Percentiles rank a stretch among this genome's conserved stretches.
Conservation (phyloP, 2,329 filamentous ascomycete species). For the Cytospora piceae region DNA sequence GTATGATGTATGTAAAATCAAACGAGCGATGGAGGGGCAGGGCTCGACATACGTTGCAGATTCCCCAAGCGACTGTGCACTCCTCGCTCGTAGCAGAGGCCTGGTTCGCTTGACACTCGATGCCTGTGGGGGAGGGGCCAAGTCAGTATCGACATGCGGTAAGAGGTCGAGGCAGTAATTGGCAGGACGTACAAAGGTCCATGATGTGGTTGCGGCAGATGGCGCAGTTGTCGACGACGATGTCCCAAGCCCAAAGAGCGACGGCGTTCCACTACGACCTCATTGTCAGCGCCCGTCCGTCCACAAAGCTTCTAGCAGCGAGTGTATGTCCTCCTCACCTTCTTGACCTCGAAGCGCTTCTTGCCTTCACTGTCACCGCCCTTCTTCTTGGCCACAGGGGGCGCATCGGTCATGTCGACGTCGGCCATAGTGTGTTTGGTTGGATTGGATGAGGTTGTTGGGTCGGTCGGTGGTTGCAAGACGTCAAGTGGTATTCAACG, state of each 20-base stretch:
- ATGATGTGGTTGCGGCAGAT: constrained; percentile 99
- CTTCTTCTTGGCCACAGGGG: constrained; percentile 60
- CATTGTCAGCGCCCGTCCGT: constrained; percentile 20
- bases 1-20: constrained; percentile 30
- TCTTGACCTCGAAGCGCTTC: constrained; percentile 99
- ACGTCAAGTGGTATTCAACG: constrained; percentile 1
- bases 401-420: constrained; percentile 93
- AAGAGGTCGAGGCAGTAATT: neutral
- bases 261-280: constrained; percentile 89
- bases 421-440: constrained; percentile 73
- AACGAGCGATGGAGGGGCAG: constrained; percentile 2
- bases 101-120: constrained; percentile 98
- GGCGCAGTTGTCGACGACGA: constrained; percentile 98
- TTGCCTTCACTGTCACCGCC: constrained; percentile 64
- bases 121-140: constrained; percentile 59
- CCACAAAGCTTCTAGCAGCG: neutral
- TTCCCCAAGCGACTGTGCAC: constrained; percentile 98
- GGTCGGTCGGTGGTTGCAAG: constrained; percentile 13
- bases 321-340: constrained; percentile 61
- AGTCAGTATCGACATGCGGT: neutral
- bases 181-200: constrained; percentile 77
- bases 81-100: constrained; percentile 96
- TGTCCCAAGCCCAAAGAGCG: constrained; percentile 98
- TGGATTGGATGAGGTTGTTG: constrained; percentile 20
- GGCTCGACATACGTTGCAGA: constrained; percentile 85